Evolutionary conservation across 345 rosid genomes (phyloP), one percentile per base, ranked within the genome.

Genomic region (Eucalyptus shirleyi): DNA sequence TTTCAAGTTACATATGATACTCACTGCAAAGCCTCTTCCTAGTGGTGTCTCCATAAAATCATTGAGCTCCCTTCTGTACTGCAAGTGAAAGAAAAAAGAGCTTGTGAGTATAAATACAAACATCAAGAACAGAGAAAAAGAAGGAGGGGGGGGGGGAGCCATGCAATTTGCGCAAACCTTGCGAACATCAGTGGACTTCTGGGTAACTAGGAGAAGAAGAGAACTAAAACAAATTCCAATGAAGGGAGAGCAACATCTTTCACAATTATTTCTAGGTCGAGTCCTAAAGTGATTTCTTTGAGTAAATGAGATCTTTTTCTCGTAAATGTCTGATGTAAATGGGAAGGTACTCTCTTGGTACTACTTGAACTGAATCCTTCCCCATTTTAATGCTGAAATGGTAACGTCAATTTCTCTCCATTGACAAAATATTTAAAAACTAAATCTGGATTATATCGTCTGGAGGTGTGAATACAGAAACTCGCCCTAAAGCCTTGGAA

Each of bases 31-130:
- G 90, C 96, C 92, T 91, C 95, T 95, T 90, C 99, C 99, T 3
- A 96, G 50, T 8, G 99, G 99, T 44, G 98, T 95, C 87, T 94
- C 91, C 89, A 95, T 90, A 88, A 96, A 95, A 86, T 94, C 95
- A 94, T 65, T 95, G 53, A 98, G 90, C 88, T 94, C 96, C 95
- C 92, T 96, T 93, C 99, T 96, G 95, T 96, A 96, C 99, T 96
- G 99, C 93, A 94, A 94, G 12, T 32, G 44, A 44, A 60, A 88
- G 32, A 45, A 87, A 91, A 91, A 91, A 77, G 45, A 13, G 30
- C n/a, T n/a, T 16, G 65, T 15, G 59, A 55, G 42, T 83, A 53
- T 19, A 49, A 15, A 42, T 50, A 56, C 47, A 85, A 59, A 34
- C 14, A 77, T 77, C 85, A 40, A 77, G 47, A 77, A 77, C 17